phyloP scores from a whole-genome alignment of 129 eudicot genomes.

The Centaurea solstitialis region DNA sequence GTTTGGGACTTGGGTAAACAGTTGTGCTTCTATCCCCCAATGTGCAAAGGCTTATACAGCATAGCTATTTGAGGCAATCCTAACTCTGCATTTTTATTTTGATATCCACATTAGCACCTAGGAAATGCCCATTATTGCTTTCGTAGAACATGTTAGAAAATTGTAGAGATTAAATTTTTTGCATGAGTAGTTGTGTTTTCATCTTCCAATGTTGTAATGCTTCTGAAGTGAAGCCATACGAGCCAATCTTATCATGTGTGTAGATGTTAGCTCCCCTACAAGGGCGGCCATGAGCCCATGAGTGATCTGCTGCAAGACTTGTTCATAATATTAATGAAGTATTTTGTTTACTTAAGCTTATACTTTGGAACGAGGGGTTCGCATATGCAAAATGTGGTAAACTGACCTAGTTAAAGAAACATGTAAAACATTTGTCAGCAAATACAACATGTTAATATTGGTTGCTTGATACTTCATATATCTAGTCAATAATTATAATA shows the following conservation, averaged over 20 bases:
- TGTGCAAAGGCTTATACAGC: background rate
- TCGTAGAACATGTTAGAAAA: background rate
- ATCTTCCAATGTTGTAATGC: background rate
- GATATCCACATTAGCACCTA: background rate
- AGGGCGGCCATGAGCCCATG: background rate
- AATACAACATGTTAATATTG: background rate
- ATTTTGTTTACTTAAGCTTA: conserved; percentile 15
- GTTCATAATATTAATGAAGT: background rate
- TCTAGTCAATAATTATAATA: background rate
- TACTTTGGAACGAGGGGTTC: background rate
- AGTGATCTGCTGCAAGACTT: background rate
- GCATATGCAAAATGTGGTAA: background rate
- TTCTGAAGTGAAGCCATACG: background rate
- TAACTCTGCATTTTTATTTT: background rate
- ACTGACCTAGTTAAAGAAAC: background rate
- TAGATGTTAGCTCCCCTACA: background rate
- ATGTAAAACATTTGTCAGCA: background rate
- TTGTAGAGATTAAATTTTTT: background rate
- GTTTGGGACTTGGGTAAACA: background rate
- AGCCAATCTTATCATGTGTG: background rate
- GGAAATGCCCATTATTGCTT: background rate
- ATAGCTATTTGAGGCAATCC: background rate
- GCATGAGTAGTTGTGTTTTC: background rate
- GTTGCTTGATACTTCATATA: background rate
- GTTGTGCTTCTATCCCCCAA: background rate